Conservation (phyloP, 495 filamentous ascomycete species). For the Penicillium paradoxum region DNA sequence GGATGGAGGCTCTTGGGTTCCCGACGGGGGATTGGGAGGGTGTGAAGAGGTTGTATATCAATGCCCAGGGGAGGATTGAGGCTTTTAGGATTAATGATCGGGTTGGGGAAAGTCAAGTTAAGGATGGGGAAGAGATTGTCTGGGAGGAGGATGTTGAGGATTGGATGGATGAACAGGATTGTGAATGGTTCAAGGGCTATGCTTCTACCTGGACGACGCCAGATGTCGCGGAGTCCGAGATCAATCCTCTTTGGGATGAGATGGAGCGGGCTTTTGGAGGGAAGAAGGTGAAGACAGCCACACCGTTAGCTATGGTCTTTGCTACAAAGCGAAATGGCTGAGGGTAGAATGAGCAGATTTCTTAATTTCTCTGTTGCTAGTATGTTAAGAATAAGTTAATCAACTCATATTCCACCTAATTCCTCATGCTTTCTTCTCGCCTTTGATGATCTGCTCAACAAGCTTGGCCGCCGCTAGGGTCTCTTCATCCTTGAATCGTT, state of each 20-base stretch:
- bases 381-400: neutral
- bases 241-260: conserved; percentile 1
- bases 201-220: conserved; percentile 1
- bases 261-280: conserved; percentile 2
- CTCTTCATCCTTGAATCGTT: conserved; percentile 41
- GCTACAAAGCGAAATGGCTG: neutral
- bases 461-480: conserved; percentile 33
- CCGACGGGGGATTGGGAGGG: neutral
- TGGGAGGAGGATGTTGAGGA: neutral
- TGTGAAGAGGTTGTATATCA: conserved; percentile 1
- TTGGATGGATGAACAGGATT: conserved; percentile 6
- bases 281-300: conserved; percentile 4
- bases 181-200: conserved; percentile 5
- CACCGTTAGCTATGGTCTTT: conserved; percentile 3
- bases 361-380: neutral
- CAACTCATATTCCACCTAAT: conserved; percentile 1
- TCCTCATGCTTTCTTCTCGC: conserved; percentile 5
- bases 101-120: neutral
- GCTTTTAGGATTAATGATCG: conserved; percentile 1
- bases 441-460: conserved; percentile 25
- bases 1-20: neutral
- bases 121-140: neutral
- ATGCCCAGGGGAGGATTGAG: conserved; percentile 1
- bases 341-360: neutral
- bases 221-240: neutral